Percentiles rank a stretch among this genome's conserved stretches.
phyloP scores from a whole-genome alignment of 106 monocot species.

The Allium fistulosum region DNA sequence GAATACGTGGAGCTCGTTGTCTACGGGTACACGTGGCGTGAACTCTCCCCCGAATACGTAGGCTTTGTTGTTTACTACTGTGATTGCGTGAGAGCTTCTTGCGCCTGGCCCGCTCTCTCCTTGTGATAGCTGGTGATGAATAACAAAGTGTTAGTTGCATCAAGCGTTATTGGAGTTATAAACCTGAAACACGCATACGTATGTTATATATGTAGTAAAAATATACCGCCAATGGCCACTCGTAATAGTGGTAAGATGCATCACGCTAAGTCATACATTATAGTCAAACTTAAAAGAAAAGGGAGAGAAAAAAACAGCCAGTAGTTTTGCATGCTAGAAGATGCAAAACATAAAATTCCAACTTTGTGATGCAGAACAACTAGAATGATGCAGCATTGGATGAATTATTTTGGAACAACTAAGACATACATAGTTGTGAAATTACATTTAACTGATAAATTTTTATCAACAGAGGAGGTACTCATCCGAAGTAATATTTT shows the following conservation, averaged over 20 bases:
- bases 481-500: too few relatives aligned
- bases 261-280: too few relatives aligned
- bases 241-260: not conserved
- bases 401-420: too few relatives aligned
- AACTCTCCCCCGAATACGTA: slow-evolving; percentile 87
- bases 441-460: too few relatives aligned
- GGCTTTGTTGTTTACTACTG: slow-evolving; percentile 54
- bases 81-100: slow-evolving; percentile 81
- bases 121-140: slow-evolving; percentile 43
- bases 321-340: not conserved
- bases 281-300: not conserved
- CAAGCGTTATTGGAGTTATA: too few relatives aligned
- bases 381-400: too few relatives aligned
- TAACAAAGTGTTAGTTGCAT: not conserved
- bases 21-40: slow-evolving; percentile 82
- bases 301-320: not conserved
- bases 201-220: not conserved
- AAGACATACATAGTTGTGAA: too few relatives aligned
- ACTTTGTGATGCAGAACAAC: too few relatives aligned
- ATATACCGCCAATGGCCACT: not conserved
- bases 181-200: not conserved
- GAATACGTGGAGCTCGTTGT: slow-evolving; percentile 68
- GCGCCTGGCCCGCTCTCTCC: slow-evolving; percentile 70
- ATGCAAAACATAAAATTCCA: too few relatives aligned
- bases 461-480: too few relatives aligned